These are phyloP conservation scores for Periconia sp. DNA, from an alignment of 2,329 filamentous ascomycete species.

Conservation along the genomic window DNA sequence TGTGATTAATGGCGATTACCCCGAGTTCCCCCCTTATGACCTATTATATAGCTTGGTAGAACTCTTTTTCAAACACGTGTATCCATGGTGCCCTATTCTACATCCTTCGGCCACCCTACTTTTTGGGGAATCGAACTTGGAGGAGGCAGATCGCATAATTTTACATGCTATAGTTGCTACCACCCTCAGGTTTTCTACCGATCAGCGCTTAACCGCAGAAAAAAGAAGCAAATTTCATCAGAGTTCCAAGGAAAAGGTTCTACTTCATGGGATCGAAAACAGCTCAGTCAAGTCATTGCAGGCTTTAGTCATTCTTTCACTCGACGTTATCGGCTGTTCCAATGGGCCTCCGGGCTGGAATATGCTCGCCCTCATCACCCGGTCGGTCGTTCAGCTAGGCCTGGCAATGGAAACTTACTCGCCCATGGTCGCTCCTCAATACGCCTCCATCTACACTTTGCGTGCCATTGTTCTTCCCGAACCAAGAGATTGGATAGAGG, in stretches of 20 bases:
- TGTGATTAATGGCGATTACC: conserved; percentile 37
- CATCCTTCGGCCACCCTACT: conserved; percentile 80
- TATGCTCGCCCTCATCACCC: conserved; percentile 82
- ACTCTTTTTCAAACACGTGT: conserved; percentile 65
- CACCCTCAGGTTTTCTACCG: conserved; percentile 79
- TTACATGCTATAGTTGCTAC: conserved; percentile 89
- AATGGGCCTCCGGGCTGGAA: conserved; percentile 94
- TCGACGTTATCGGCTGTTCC: conserved; percentile 82
- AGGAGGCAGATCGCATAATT: conserved; percentile 79
- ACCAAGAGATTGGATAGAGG: conserved; percentile 82
- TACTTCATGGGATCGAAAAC: conserved; percentile 86
- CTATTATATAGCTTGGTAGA: conserved; percentile 62
- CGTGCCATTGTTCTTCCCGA: conserved; percentile 83
- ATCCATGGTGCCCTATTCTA: conserved; percentile 80
- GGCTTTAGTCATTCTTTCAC: conserved; percentile 80
- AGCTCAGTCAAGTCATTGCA: conserved; percentile 87
- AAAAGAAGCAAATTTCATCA: conserved; percentile 75
- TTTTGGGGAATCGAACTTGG: conserved; percentile 70
- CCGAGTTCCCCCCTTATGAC: conserved; percentile 60
- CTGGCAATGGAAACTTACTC: conserved; percentile 82
- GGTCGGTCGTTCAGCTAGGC: conserved; percentile 85
- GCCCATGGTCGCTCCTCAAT: conserved; percentile 73
- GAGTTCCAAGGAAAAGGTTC: conserved; percentile 79
- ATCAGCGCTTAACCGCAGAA: conserved; percentile 72
- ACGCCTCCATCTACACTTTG: conserved; percentile 85